Evolutionary conservation across 1,284 basidiomycete genomes (phyloP).

Genomic region (Rhodotorula sp.): DNA sequence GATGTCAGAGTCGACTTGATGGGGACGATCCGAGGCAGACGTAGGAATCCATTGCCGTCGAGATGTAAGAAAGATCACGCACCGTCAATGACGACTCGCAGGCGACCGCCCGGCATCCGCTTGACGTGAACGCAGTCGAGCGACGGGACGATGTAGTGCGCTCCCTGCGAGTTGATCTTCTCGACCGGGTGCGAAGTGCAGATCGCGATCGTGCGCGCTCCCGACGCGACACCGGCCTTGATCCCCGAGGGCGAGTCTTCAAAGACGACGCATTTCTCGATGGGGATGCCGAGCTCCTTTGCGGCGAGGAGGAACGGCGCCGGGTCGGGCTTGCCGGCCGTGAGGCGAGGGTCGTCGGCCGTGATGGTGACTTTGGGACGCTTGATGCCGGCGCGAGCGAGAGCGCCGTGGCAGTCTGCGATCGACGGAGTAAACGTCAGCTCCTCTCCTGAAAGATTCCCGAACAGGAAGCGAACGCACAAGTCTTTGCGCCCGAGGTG

Average conservation of each 20-base stretch:
- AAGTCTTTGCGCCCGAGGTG: constrained; percentile 72
- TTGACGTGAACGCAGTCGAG: constrained; percentile 44
- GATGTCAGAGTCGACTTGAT: no score
- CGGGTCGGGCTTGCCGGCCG: constrained; percentile 48
- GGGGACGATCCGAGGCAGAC: no score
- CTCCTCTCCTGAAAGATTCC: no score
- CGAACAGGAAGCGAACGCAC: constrained; percentile 43
- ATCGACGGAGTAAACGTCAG: constrained; percentile 47
- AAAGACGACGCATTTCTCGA: constrained; percentile 61
- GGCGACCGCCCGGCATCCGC: constrained; percentile 37
- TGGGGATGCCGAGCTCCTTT: constrained; percentile 63
- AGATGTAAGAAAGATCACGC: background rate
- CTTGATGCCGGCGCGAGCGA: constrained; percentile 68
- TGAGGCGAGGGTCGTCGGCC: constrained; percentile 63
- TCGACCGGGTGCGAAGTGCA: constrained; percentile 58
- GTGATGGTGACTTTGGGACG: constrained; percentile 73
- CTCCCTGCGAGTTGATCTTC: constrained; percentile 66
- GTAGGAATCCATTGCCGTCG: no score
- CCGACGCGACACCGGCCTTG: constrained; percentile 62
- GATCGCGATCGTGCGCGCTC: constrained; percentile 71
- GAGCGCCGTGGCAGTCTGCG: constrained; percentile 58
- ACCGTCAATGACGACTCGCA: constrained; percentile 34
- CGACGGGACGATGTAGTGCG: constrained; percentile 59
- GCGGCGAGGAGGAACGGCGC: constrained; percentile 50
- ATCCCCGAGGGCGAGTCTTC: constrained; percentile 75